These are phyloP conservation scores for Coemansia sp. DNA, from an alignment of 192 early-diverging fungal genomes.

Conservation along the genomic window DNA sequence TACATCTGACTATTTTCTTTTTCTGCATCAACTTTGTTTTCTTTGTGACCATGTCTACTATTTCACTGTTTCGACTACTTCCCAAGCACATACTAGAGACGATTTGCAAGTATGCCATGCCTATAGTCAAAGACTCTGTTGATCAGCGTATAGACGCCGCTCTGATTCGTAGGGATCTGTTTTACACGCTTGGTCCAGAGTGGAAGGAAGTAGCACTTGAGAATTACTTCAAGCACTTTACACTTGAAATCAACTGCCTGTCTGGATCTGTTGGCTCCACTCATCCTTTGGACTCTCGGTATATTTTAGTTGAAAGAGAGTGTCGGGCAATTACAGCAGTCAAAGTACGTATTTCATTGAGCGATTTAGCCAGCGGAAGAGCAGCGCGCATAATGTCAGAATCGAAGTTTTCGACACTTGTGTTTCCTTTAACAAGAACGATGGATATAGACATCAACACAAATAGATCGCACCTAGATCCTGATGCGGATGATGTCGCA, in stretches of 20 bases:
- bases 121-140: neutral
- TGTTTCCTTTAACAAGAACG: neutral
- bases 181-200: neutral
- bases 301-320: neutral
- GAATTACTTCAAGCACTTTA: neutral
- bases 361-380: neutral
- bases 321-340: neutral
- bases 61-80: neutral
- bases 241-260: neutral
- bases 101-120: neutral
- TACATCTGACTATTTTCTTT: neutral
- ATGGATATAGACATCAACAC: neutral
- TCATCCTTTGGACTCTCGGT: neutral
- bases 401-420: neutral
- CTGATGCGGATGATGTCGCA: neutral
- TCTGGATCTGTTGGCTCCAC: neutral
- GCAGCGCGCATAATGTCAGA: neutral
- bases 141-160: neutral
- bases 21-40: neutral
- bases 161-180: neutral
- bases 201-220: neutral
- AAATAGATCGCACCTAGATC: neutral
- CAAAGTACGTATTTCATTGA: neutral
- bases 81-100: neutral
- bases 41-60: neutral